Base-by-base conservation (phyloP, 2,329 filamentous ascomycete species). In the Beauveria bassiana region DNA sequence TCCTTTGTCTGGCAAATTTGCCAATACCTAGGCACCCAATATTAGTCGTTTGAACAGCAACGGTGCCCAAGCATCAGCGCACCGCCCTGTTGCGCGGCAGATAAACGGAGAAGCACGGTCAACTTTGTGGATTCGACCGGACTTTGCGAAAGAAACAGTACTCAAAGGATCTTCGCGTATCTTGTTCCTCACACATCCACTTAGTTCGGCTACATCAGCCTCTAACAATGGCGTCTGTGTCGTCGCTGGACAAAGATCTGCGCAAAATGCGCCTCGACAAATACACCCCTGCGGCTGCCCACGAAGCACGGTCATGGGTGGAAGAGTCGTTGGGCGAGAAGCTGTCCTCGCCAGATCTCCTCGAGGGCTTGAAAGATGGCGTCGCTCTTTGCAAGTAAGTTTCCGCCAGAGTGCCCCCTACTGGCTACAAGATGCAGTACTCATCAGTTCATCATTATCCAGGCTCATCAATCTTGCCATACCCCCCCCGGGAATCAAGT, bases 201-300 rank as follows among this genome's bases (percentile, higher is more conserved):
- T 34, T 16, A 24, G 6, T 5, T 18, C 28, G 46, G 28, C 34
- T 26, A 10, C 5, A 46, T n/a, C 4, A 20, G 5, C 20, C 24
- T 24, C 28, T 16, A 65, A 71, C 60, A 65, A 98, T 98, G 93
- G 93, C 93, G 68, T 96, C 93, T 45, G 93, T 98, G 38, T 85
- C 91, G 65, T 96, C 91, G 65, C 81, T 99, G 64, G 95, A 98
- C 77, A 93, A 93, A 75, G 95, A 99, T 79, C 83, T 99, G 86
- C 90, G 91, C 81, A 92, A 87, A 74, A 76, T 98, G 82, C 93
- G 95, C 75, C 81, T 96, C 70, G 90, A 93, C 64, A 90, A 93
- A 77, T 98, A 96, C 77, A 98, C 93, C 1, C 91, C 92, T 24
- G 86, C 89, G 68, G 93, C 93, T 46, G 93, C 92, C 57, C 91